Base-by-base conservation (phyloP, 306 rosid genomes). In the Malus sylvestris region DNA sequence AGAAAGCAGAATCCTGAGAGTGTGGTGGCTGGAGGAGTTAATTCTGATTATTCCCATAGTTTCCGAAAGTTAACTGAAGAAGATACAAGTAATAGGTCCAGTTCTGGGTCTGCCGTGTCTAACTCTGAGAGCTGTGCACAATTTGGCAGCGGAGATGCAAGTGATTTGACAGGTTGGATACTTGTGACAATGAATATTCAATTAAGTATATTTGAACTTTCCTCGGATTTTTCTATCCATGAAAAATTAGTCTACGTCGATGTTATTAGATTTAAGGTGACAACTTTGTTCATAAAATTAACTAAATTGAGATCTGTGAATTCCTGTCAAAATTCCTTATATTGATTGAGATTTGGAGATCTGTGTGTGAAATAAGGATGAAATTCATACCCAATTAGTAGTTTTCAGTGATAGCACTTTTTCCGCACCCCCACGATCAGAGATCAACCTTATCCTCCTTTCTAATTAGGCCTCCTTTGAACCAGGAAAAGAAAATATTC, bases 41-140 rank as follows among this genome's bases (percentile, higher is more conserved):
- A 84, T 53, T 70, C 83, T 32, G 90, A 91, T 74, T 89, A 88
- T 82, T 77, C 80, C 86, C 92, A 79, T 81, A 89, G 93, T 60
- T 92, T 82, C 77, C 85, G 71, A 27, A 92, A 87, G 87, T 79
- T 71, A 42, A 57, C 74, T 20, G 97, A 95, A 68, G 99, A 96
- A 83, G 99, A 96, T 78, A 74, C 83, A 20, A 91, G 98, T 83
- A 96, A 92, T 71, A 86, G 98, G 84, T 91, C 98, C 12, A 96
- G 99, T 84, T 96, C 99, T 0, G 99, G 99, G 72, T 96, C 99
- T 12, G 98, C 97, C 20, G 81, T 96, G 67, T 96, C 99, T 70
- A 96, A 91, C 87, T 83, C 97, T n/a, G 98, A 91, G 82, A 92
- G 98, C 86, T 92, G 96, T 73, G 97, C 91, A 30, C 98, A 92